A percentile compares a stretch with the other conserved stretches of the same genome.
phyloP scores from a whole-genome alignment of 2,329 filamentous ascomycete genomes.

The Exserohilum turcica region DNA sequence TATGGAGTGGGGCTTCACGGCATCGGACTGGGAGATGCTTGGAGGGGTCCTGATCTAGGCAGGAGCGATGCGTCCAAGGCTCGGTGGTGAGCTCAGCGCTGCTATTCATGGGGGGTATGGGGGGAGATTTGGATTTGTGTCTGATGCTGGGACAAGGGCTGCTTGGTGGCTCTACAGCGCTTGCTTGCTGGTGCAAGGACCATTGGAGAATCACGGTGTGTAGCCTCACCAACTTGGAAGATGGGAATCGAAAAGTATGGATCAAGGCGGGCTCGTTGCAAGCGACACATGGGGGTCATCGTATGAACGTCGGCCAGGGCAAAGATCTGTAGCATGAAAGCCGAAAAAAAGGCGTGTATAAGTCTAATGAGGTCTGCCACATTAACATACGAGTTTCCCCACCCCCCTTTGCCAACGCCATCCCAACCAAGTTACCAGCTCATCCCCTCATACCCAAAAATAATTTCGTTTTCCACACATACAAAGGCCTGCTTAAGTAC shows the following conservation, averaged over 20 bases:
- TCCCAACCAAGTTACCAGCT: neutral
- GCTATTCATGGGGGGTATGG: neutral
- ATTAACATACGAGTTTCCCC: neutral
- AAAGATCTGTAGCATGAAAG: neutral
- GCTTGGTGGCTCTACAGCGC: too few species aligned
- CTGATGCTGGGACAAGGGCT: neutral
- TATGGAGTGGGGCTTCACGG: constrained; percentile 26
- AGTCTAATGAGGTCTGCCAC: neutral
- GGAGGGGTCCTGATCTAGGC: constrained; percentile 14
- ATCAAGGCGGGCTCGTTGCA: neutral
- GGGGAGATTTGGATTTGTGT: neutral
- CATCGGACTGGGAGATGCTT: constrained; percentile 18
- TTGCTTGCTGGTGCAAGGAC: too few species aligned
- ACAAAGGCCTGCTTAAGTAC: neutral
- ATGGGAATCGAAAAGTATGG: too few species aligned
- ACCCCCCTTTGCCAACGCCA: neutral
- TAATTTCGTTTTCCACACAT: neutral
- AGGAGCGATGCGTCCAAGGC: neutral
- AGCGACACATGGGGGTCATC: too few species aligned
- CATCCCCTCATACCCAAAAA: constrained; percentile 1
- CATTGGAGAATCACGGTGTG: too few species aligned
- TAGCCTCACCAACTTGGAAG: too few species aligned
- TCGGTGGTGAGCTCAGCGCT: neutral
- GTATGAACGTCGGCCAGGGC: too few species aligned
- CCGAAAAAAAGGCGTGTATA: neutral